Conservation (phyloP, 164 flowering plant species). For the Magnolia sinica region DNA sequence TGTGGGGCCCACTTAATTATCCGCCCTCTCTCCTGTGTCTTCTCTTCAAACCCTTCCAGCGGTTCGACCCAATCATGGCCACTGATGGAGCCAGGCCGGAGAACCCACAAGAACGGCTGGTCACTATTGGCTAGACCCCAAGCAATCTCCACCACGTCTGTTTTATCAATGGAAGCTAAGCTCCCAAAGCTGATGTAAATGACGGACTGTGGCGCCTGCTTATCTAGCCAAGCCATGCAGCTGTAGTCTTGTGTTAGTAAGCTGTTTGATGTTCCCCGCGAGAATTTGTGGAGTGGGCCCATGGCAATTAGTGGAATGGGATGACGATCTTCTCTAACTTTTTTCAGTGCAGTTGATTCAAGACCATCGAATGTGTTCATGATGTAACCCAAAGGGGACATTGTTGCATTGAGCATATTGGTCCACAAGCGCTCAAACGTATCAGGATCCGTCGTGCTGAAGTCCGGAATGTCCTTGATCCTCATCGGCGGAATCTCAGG, state of each 20-base stretch:
- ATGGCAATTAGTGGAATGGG: slow-evolving; percentile 20
- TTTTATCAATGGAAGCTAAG: slow-evolving; percentile 22
- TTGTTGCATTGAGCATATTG: slow-evolving; percentile 5
- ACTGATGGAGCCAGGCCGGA: too few relatives aligned
- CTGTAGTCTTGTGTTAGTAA: slow-evolving; percentile 48
- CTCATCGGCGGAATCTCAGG: slow-evolving; percentile 34
- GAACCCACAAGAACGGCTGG: neutral
- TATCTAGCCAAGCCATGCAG: slow-evolving; percentile 61
- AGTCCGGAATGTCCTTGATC: slow-evolving; percentile 25
- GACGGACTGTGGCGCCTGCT: slow-evolving; percentile 42
- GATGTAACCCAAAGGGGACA: slow-evolving; percentile 30
- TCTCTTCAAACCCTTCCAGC: too few relatives aligned
- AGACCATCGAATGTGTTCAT: slow-evolving; percentile 40
- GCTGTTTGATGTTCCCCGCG: slow-evolving; percentile 7
- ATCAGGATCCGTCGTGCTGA: slow-evolving; percentile 2
- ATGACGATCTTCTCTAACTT: neutral
- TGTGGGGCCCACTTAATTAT: too few relatives aligned
- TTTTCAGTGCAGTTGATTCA: slow-evolving; percentile 19
- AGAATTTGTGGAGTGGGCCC: slow-evolving; percentile 32
- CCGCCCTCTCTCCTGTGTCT: too few relatives aligned
- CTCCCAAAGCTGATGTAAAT: slow-evolving; percentile 79
- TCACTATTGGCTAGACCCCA: slow-evolving; percentile 29
- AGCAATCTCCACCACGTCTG: slow-evolving; percentile 23
- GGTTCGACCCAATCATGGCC: too few relatives aligned
- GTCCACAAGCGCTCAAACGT: neutral